These are phyloP conservation scores for Zygosaccharomyces bisporus DNA, from an alignment of 805 yeast genomes.

Conservation along the genomic window DNA sequence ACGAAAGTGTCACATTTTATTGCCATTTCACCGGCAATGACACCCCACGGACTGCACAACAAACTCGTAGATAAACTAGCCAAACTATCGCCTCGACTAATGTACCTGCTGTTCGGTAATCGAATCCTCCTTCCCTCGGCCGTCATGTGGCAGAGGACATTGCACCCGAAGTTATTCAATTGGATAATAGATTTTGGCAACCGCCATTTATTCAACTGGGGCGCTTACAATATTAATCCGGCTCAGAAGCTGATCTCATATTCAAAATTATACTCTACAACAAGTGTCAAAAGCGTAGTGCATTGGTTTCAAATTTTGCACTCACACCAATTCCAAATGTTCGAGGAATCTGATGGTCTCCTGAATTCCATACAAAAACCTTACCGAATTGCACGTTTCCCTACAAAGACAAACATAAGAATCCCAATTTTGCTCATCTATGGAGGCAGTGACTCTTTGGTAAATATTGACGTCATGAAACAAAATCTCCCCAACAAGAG, in stretches of 20 bases:
- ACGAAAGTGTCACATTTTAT: conserved; percentile 53
- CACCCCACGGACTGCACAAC: conserved; percentile 81
- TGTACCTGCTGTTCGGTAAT: conserved; percentile 70
- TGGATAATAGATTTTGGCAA: conserved; percentile 67
- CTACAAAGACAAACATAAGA: conserved; percentile 58
- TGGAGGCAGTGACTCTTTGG: conserved; percentile 77
- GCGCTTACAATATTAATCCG: conserved; percentile 60
- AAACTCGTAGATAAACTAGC: conserved; percentile 70
- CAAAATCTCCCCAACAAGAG: conserved; percentile 55
- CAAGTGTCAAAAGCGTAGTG: conserved; percentile 89
- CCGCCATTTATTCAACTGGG: conserved; percentile 74
- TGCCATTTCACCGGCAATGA: conserved; percentile 91
- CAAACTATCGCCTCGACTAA: conserved; percentile 68
- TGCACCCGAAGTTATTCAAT: conserved; percentile 33
- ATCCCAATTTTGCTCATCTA: conserved; percentile 76
- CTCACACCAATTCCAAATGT: conserved; percentile 80
- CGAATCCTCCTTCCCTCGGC: conserved; percentile 74
- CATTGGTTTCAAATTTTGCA: conserved; percentile 93
- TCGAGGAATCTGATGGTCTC: conserved; percentile 55
- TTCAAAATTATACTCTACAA: conserved; percentile 84
- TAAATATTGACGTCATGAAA: conserved; percentile 76
- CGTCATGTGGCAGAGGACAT: conserved; percentile 62
- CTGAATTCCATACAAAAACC: conserved; percentile 38
- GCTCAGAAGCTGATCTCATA: conserved; percentile 77
- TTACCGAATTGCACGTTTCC: conserved; percentile 41